Percentiles rank a stretch among this genome's conserved stretches.
These are phyloP conservation scores for Phialocephala subalpina DNA, from an alignment of 2,329 filamentous ascomycete genomes.

Conservation along the genomic window DNA sequence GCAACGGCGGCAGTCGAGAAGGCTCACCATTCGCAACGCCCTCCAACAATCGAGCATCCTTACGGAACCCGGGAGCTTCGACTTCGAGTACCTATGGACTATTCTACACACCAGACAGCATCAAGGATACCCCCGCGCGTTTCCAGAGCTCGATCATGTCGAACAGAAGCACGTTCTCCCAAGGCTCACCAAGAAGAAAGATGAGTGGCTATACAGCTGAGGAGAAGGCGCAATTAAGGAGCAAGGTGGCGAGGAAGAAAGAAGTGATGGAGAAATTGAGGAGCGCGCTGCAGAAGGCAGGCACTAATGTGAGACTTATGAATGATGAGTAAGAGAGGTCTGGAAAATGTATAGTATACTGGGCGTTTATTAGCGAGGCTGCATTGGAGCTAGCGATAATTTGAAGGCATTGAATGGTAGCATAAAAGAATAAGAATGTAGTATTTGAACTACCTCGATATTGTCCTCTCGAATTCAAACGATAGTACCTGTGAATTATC, in stretches of 20 bases:
- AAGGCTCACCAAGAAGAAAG: slow-evolving; percentile 61
- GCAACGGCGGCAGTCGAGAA: slow-evolving; percentile 52
- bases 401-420: not conserved
- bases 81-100: slow-evolving; percentile 24
- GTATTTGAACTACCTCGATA: no score
- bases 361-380: slow-evolving; percentile 3
- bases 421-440: no score
- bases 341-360: slow-evolving; percentile 6
- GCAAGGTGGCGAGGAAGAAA: slow-evolving; percentile 60
- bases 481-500: no score
- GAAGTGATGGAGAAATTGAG: slow-evolving; percentile 60
- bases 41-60: slow-evolving; percentile 37
- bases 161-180: slow-evolving; percentile 3
- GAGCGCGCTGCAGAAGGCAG: slow-evolving; percentile 42
- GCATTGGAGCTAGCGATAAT: not conserved
- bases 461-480: no score
- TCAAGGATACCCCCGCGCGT: slow-evolving; percentile 34
- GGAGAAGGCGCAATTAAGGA: slow-evolving; percentile 65
- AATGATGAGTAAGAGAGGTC: slow-evolving; percentile 36
- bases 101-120: slow-evolving; percentile 43
- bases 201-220: slow-evolving; percentile 65
- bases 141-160: slow-evolving; percentile 42
- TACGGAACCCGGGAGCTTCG: slow-evolving; percentile 35
- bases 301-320: slow-evolving; percentile 41
- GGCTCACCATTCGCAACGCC: slow-evolving; percentile 51